Evolutionary conservation across 352 stramenopile species (phyloP).

Genomic region (Pythium aquatile): DNA sequence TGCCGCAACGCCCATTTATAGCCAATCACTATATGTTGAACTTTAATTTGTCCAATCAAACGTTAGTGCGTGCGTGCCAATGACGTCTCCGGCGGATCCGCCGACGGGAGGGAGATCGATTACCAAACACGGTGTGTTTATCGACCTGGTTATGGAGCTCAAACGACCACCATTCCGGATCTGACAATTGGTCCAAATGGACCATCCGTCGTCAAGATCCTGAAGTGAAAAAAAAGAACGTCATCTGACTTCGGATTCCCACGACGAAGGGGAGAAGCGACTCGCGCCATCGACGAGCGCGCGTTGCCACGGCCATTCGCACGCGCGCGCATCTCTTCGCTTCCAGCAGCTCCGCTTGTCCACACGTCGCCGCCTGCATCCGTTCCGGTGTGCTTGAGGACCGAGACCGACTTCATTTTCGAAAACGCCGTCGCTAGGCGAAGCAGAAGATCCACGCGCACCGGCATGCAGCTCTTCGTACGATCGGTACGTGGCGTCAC

Average conservation of each 20-base stretch:
- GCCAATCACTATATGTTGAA: constrained; percentile 24
- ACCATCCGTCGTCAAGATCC: constrained; percentile 7
- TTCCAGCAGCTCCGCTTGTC: background rate
- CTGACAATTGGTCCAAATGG: constrained; percentile 9
- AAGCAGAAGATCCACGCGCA: background rate
- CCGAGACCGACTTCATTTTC: background rate
- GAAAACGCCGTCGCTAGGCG: background rate
- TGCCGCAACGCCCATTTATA: constrained; percentile 10
- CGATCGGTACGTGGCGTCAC: constrained; percentile 37
- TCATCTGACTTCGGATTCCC: background rate
- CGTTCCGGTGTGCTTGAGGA: background rate
- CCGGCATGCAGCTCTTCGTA: constrained; percentile 68
- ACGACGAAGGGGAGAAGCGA: background rate
- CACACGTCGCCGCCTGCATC: background rate
- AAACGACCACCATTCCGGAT: background rate
- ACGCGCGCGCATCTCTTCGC: background rate
- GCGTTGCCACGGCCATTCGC: constrained; percentile 10
- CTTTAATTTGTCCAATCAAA: constrained; percentile 28
- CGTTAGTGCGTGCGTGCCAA: constrained; percentile 20
- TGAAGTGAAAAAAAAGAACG: constrained; percentile 13
- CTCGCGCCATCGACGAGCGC: constrained; percentile 10
- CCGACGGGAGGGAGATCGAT: background rate
- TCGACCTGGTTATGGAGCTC: background rate
- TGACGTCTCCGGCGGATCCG: constrained; percentile 1
- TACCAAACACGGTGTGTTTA: background rate